phyloP scores from a whole-genome alignment of 2,329 filamentous ascomycete genomes.

The Dothistroma septosporum region DNA sequence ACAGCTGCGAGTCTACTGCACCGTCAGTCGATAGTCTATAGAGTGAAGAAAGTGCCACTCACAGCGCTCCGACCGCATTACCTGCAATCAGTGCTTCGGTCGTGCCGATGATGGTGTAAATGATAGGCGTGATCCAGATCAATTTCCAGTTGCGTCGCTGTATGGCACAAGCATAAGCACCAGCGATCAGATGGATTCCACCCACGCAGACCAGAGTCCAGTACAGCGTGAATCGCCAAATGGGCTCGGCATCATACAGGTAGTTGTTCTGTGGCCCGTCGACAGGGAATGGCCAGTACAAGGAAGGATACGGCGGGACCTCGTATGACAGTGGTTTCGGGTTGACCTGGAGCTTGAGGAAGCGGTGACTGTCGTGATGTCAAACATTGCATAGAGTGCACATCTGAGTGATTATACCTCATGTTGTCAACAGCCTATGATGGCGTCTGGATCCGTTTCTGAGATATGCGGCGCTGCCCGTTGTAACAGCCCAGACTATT shows the following conservation, averaged over 20 bases:
- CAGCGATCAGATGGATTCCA: slow-evolving; percentile 68
- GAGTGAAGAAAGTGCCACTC: slow-evolving; percentile 35
- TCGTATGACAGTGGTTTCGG: slow-evolving; percentile 57
- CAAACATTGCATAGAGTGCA: background rate
- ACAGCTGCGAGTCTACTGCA: slow-evolving; percentile 65
- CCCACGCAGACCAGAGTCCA: slow-evolving; percentile 82
- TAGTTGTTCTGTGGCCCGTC: slow-evolving; percentile 54
- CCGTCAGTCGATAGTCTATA: slow-evolving; percentile 6
- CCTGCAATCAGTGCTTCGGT: slow-evolving; percentile 75
- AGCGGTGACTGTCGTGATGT: slow-evolving; percentile 30
- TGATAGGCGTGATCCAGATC: slow-evolving; percentile 67
- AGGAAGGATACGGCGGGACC: slow-evolving; percentile 71
- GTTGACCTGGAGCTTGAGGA: slow-evolving; percentile 44
- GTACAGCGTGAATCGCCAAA: slow-evolving; percentile 80
- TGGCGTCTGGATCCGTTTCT: background rate
- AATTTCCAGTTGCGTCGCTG: slow-evolving; percentile 57
- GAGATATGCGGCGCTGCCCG: background rate
- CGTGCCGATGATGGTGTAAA: slow-evolving; percentile 68
- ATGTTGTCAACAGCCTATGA: slow-evolving; percentile 4
- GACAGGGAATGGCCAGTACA: slow-evolving; percentile 68
- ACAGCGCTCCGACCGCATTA: slow-evolving; percentile 77
- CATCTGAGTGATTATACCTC: slow-evolving; percentile 1
- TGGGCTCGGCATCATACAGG: slow-evolving; percentile 70
- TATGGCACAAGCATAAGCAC: slow-evolving; percentile 66
- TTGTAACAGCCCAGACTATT: background rate